Evolutionary conservation across 768 basidiomycete species (phyloP), one percentile per base, ranked within the genome.

Genomic region (Lactarius deliciosus): DNA sequence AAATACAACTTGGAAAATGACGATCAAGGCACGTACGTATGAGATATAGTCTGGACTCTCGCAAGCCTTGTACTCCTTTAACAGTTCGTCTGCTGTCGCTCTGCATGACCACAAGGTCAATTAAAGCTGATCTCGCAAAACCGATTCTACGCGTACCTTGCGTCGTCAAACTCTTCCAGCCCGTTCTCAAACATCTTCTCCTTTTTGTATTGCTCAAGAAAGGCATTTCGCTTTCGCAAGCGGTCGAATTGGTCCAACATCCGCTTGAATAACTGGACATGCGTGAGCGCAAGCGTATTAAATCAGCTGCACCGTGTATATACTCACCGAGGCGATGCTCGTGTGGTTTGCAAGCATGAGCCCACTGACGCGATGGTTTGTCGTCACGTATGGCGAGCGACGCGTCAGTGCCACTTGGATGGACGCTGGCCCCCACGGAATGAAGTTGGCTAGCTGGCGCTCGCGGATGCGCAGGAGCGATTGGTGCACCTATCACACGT

Each of bases 311-410:
- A 0, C n/a, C 25, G 38, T 45, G 28, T 43, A 25, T 32, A 43
- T 10, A 83, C 90, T 47, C 71, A 96, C 92, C 40, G 94, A 95
- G 32, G 94, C 94, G 66, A 99, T 94, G 72, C 94, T 95, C n/a
- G 97, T 99, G 76, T 99, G 97, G 73, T 99, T 99, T 11, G 96
- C 97, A 59, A 99, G 85, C 97, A 99, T 98, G 60, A 99, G 82
- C 0, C 96, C 96, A 75, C 96, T 98, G 64, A 98, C 96, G 15
- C 96, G 90, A 76, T 99, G 95, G 72, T 89, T 91, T 45, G 91
- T 88, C 5, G 86, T 82, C 61, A 97, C 80, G 73, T 96, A 96
- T 7, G 94, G 95, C 18, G 93, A 95, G 72, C 86, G 88, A 65
- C 92, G 88, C 1, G 96, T 97, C 66, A 98, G 79, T 6, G 97